Evolutionary conservation across 2,329 filamentous ascomycete genomes (phyloP), one percentile per base, ranked within the genome.

Genomic region (Dryadomyces quercus-mongolicae): DNA sequence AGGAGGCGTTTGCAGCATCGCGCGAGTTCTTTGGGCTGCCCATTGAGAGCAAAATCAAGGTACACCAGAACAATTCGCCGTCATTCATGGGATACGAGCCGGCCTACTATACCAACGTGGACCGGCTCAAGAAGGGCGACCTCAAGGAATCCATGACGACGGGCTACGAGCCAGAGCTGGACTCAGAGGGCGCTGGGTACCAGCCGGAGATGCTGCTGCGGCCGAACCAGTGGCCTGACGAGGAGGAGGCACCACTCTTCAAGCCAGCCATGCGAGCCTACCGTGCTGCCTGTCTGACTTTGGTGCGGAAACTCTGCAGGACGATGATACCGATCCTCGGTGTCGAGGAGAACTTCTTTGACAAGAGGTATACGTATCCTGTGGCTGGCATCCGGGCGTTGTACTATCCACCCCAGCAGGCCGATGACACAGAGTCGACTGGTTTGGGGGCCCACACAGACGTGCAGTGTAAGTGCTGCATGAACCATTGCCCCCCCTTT

Each of bases 1-100:
- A 63, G 6, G 54, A 61, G 2, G 68, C 66, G 0, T 53, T 53
- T 53, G 51, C 51, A 4, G 51, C 25, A 1, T 42, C 36, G 20
- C 20, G 22, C 4, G 20, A 49, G 45, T 53, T 49, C 34, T 53
- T 53, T 36, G 31, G 13, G 7, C 20, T 53, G 36, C 51, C 51
- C 1, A 5, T 18, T 10, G 51, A 40, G 31, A 48, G 12, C 1
- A 53, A 53, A 34, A 20, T 42, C 10, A 42, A 40, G 9, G 46
- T 51, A 5, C 55, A 56, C 42, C 53, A 54, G 47, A 42, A 54
- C 43, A 50, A 48, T 5, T 54, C 51, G 16, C 36, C 25, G 20
- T 38, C 49, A 10, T 54, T 56, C 42, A 56, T 53, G 48, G 55
- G 55, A 9, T 56, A 56, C 44, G 55, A 56, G 48, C 47, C 42